Conservation (phyloP, 108 stramenopile genomes). For the Schizochytrium sp. region DNA sequence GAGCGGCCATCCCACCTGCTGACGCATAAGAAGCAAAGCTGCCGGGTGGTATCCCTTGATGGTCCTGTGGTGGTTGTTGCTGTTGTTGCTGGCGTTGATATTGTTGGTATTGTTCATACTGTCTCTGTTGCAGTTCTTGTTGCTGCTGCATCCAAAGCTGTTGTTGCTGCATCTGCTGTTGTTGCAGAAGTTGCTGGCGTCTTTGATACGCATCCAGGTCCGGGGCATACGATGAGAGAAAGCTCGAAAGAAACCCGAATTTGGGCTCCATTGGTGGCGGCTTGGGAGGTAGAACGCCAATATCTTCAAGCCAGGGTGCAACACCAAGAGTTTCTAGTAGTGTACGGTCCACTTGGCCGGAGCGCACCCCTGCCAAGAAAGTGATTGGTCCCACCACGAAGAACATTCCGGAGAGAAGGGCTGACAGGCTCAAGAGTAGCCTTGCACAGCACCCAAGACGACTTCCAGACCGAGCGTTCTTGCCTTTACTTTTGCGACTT, state of each 20-base stretch:
- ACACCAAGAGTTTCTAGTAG: not conserved
- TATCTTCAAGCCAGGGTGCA: not conserved
- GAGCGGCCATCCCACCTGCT: not conserved
- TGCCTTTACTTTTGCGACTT: too few species aligned
- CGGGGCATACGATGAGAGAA: not conserved
- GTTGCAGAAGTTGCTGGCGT: not conserved
- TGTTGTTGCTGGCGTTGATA: not conserved
- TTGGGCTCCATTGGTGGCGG: not conserved
- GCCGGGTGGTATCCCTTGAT: not conserved
- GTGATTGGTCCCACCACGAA: not conserved
- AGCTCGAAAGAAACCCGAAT: not conserved
- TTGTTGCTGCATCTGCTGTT: not conserved
- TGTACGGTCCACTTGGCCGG: not conserved
- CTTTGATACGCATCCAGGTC: not conserved
- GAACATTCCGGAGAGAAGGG: not conserved
- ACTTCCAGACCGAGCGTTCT: not conserved
- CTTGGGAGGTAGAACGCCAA: not conserved
- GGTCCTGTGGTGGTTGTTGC: not conserved
- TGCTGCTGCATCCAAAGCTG: not conserved
- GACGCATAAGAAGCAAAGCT: not conserved
- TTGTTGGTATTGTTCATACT: not conserved
- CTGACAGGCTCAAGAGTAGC: not conserved
- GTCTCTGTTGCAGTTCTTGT: not conserved
- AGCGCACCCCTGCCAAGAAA: slow-evolving; percentile 1
- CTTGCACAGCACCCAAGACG: slow-evolving; percentile 40